phyloP scores from a whole-genome alignment of 1,284 basidiomycete species.

The Fomitiporia mediterranea region DNA sequence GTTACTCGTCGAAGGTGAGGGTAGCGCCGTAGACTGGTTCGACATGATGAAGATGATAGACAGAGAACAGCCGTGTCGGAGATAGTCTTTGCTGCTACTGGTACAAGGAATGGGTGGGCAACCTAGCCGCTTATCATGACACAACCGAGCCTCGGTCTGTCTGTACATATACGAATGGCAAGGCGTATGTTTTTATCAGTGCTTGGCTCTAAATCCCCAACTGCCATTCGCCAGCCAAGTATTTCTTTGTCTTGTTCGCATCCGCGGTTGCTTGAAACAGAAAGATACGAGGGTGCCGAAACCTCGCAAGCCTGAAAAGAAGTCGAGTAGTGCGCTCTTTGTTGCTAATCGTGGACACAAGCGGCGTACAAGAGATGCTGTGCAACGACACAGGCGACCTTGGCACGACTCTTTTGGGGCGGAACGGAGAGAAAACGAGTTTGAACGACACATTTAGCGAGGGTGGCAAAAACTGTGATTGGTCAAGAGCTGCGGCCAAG shows the following conservation, averaged over 20 bases:
- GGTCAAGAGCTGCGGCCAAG: not conserved
- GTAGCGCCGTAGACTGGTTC: not conserved
- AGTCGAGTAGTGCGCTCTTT: not conserved
- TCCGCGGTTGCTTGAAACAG: not conserved
- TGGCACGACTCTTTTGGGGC: not conserved
- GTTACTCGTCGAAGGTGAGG: not conserved
- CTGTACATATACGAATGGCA: not conserved
- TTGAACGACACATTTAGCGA: not conserved
- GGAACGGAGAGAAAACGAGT: not conserved
- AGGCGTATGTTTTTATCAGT: not conserved
- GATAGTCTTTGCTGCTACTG: too few relatives aligned
- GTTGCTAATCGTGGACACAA: not conserved
- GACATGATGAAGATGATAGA: not conserved
- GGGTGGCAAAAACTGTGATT: not conserved
- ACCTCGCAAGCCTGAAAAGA: not conserved
- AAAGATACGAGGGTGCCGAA: not conserved
- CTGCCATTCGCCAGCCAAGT: not conserved
- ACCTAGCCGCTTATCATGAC: not conserved
- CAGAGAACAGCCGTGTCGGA: too few relatives aligned
- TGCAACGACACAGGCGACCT: not conserved
- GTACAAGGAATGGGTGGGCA: not conserved
- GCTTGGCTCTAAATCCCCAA: not conserved
- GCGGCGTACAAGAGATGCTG: slow-evolving; percentile 1
- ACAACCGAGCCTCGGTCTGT: not conserved
- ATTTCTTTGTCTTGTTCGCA: not conserved